A percentile compares a stretch with the other conserved stretches of the same genome.
These are phyloP conservation scores for Epichloe sibirici DNA, from an alignment of 2,329 filamentous ascomycete species.

Conservation along the genomic window DNA sequence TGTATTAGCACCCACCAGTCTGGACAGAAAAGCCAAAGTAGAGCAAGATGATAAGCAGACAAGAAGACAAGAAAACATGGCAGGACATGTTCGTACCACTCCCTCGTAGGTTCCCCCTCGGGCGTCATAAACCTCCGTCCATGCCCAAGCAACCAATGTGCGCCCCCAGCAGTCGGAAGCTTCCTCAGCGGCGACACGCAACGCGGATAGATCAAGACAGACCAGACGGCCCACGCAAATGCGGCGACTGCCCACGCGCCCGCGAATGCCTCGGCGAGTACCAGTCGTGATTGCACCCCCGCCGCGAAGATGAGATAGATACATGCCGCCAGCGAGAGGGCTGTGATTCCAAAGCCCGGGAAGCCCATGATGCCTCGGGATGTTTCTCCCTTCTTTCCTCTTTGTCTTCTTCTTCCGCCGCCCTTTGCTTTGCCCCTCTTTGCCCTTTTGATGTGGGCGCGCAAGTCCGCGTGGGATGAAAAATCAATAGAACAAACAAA, in stretches of 20 bases:
- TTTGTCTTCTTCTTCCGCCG: neutral
- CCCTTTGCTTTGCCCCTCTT: neutral
- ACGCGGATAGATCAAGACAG: conserved; percentile 34
- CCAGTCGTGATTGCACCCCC: conserved; percentile 16
- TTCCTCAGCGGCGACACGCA: conserved; percentile 36
- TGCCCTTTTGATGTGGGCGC: neutral
- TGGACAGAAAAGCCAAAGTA: neutral
- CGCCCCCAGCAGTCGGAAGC: conserved; percentile 31
- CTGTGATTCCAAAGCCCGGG: conserved; percentile 9
- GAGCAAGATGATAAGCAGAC: neutral
- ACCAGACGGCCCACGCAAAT: conserved; percentile 27
- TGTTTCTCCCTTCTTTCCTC: neutral
- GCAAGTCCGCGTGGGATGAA: too few species aligned
- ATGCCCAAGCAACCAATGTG: conserved; percentile 38
- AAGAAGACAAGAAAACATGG: neutral
- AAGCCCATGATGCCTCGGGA: neutral
- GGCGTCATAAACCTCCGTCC: conserved; percentile 26
- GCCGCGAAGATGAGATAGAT: conserved; percentile 10
- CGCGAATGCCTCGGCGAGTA: conserved; percentile 23
- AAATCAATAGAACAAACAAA: neutral
- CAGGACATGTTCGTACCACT: conserved; percentile 29
- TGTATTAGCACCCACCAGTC: conserved; percentile 17
- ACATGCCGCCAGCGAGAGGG: conserved; percentile 13
- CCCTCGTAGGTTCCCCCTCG: conserved; percentile 31
- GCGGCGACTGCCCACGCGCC: conserved; percentile 24